Evolutionary conservation across 2,329 filamentous ascomycete genomes (phyloP).

Genomic region (Pseudocercospora crystallina): DNA sequence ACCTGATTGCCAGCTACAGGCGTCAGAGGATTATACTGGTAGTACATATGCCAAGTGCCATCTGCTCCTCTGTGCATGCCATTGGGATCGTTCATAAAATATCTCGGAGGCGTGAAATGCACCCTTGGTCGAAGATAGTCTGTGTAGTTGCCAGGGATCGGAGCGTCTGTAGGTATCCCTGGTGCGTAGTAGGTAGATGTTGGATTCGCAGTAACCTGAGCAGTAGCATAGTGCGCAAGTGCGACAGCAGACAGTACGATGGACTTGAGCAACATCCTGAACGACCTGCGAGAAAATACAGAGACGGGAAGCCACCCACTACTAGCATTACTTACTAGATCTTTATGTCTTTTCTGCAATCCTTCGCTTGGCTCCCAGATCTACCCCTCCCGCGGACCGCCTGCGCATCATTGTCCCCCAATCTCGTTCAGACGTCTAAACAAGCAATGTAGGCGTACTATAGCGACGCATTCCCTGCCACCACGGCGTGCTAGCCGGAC

Average conservation of each 20-base stretch:
- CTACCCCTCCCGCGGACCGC: constrained; percentile 6
- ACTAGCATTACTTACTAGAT: neutral
- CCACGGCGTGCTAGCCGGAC: constrained; percentile 9
- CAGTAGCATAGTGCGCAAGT: constrained; percentile 14
- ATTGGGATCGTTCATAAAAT: constrained; percentile 63
- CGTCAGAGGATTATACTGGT: constrained; percentile 59
- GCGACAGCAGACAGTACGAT: constrained; percentile 42
- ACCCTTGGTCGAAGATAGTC: constrained; percentile 51
- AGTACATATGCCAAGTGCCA: constrained; percentile 64
- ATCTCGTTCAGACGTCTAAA: constrained; percentile 1
- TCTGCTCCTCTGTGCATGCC: constrained; percentile 60
- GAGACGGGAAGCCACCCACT: neutral
- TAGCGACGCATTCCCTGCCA: constrained; percentile 6
- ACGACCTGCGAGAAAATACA: neutral
- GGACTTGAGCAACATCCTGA: constrained; percentile 6
- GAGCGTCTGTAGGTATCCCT: constrained; percentile 35
- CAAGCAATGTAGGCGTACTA: constrained; percentile 1
- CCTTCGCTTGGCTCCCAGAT: constrained; percentile 3
- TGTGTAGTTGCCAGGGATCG: constrained; percentile 43
- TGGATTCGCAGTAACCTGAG: constrained; percentile 16
- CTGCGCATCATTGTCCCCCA: constrained; percentile 11
- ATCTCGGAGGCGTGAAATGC: constrained; percentile 56
- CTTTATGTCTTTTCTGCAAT: constrained; percentile 9
- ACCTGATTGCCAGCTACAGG: constrained; percentile 39
- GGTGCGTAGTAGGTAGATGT: constrained; percentile 28